Conservation (phyloP, 2,329 filamentous ascomycete species). For the Chaetomiaceae sp. region DNA sequence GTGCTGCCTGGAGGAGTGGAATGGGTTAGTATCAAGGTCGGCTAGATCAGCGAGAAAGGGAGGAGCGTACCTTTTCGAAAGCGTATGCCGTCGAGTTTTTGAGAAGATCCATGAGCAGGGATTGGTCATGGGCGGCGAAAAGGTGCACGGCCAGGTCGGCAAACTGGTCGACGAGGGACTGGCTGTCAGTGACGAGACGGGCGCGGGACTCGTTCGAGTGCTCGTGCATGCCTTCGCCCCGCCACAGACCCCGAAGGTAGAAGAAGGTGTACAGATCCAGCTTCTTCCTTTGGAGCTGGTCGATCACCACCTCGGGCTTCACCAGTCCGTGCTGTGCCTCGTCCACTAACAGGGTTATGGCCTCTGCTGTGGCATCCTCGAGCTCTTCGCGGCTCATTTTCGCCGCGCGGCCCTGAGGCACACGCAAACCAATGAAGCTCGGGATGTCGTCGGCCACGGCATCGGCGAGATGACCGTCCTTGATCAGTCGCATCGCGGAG, state of each 20-base stretch:
- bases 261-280: conserved; percentile 80
- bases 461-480: conserved; percentile 84
- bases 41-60: neutral
- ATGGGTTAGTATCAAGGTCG: conserved; percentile 14
- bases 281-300: conserved; percentile 65
- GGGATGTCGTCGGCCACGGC: conserved; percentile 86
- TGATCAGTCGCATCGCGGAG: conserved; percentile 78
- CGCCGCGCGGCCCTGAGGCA: conserved; percentile 64
- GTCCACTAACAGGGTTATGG: conserved; percentile 79
- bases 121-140: conserved; percentile 78
- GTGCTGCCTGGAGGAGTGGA: conserved; percentile 47
- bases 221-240: conserved; percentile 60
- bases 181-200: conserved; percentile 53
- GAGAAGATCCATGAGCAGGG: conserved; percentile 80
- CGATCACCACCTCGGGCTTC: conserved; percentile 68
- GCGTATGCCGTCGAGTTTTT: conserved; percentile 79
- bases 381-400: conserved; percentile 65
- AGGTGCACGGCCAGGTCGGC: conserved; percentile 81
- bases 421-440: conserved; percentile 80
- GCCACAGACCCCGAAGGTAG: conserved; percentile 84
- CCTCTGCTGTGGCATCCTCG: conserved; percentile 74
- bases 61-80: conserved; percentile 61
- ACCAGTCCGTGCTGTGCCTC: conserved; percentile 89
- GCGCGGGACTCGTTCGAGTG: conserved; percentile 51
- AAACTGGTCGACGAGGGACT: conserved; percentile 74